A percentile compares a stretch with the other conserved stretches of the same genome.
These are phyloP conservation scores for Phaeosphaeria sp. DNA, from an alignment of 2,329 filamentous ascomycete genomes.

Conservation along the genomic window DNA sequence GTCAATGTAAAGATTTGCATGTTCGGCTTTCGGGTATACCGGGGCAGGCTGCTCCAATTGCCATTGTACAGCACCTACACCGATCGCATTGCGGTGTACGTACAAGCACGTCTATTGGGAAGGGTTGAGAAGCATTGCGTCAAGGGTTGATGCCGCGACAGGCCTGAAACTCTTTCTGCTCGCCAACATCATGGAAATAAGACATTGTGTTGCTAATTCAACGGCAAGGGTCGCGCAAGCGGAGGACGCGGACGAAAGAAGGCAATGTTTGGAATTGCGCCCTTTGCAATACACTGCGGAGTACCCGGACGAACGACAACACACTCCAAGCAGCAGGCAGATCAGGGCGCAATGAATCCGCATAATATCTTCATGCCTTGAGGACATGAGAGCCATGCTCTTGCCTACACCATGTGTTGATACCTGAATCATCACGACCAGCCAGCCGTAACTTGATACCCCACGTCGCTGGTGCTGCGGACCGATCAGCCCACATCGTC, in stretches of 20 bases:
- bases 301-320: neutral
- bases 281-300: neutral
- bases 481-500: constrained; percentile 16
- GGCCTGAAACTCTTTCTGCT: neutral
- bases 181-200: constrained; percentile 3
- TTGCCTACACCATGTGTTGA: constrained; percentile 5
- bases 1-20: neutral
- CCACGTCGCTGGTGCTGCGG: constrained; percentile 21
- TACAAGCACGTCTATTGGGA: neutral
- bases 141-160: neutral
- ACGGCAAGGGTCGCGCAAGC: neutral
- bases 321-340: neutral
- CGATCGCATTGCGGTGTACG: neutral
- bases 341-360: neutral
- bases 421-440: constrained; percentile 16
- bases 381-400: neutral
- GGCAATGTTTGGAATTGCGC: neutral
- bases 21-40: neutral
- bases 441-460: constrained; percentile 16
- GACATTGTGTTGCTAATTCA: neutral
- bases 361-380: neutral
- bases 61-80: neutral
- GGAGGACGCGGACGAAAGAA: neutral
- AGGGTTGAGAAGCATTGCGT: neutral
- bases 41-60: neutral